Base-by-base conservation (phyloP, 83 land plant species). In the Picea abies region DNA sequence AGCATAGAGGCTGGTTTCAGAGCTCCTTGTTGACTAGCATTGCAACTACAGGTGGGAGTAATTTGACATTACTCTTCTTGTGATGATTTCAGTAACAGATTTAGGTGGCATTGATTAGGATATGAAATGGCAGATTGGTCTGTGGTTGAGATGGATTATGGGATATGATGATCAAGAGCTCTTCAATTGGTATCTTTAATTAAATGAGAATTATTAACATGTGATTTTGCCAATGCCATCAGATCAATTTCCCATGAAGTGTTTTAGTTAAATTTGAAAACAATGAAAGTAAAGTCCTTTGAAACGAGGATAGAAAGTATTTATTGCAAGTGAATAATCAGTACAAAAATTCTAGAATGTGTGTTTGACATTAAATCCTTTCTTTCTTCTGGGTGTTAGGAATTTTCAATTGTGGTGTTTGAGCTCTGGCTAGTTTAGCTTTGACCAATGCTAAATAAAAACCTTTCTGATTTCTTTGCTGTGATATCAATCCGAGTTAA, bases 1-100 rank as follows among this genome's bases (percentile, higher is more conserved):
- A 98, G 84, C 99, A 98, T 82, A 91, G 99, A 81, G 99, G 99
- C 11, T 98, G 99, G 99, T 98, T 98, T 81, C 99, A 98, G 73
- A 98, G 99, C 86, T 98, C 99, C 14, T 84, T 98, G 84, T 85
- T 98, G 75, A 98, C 99, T 5, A 87, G 99, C 81, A 85, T 96
- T 88, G 99, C 99, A 20, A 91, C 96, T 10, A 90, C 84, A 91
- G 99, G 99, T 96, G 60, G 32, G 60, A 29, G 0, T 65, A 14
- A 17, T 44, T 11, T 79, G 26, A 17, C 35, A 52, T 67, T 35
- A 19, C 67, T 47, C 83, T 63, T 19, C 19, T 47, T 14, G 2
- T 67, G 35, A 67, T 67, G 15, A 56, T 56, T 56, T 56, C 58
- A 67, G 3, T 67, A 9, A 67, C 26, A 26, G 4, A 7, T 67